These are phyloP conservation scores for Collybiopsis luxurians DNA, from an alignment of 768 basidiomycete genomes.

Conservation along the genomic window DNA sequence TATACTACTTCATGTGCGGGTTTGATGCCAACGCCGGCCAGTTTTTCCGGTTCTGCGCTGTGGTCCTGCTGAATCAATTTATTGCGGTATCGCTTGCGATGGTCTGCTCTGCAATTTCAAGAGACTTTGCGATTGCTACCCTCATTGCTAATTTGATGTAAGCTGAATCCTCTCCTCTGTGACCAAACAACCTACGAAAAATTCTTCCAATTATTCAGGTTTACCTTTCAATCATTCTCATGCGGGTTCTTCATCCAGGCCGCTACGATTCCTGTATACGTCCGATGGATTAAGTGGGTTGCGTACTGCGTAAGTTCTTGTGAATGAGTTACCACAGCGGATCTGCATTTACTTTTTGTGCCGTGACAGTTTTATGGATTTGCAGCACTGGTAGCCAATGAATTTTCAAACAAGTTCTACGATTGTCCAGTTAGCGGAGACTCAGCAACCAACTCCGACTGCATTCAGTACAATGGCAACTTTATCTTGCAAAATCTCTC, in stretches of 20 bases:
- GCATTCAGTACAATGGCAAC: conserved; percentile 7
- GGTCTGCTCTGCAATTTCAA: conserved; percentile 17
- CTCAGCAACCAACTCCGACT: neutral
- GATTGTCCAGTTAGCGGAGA: conserved; percentile 8
- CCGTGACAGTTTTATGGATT: conserved; percentile 13
- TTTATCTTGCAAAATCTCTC: conserved; percentile 8
- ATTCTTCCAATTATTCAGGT: neutral
- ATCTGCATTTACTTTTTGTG: too few relatives aligned
- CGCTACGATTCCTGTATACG: conserved; percentile 55
- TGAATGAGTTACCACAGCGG: too few relatives aligned
- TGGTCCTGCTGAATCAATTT: conserved; percentile 59
- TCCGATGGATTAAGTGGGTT: conserved; percentile 70
- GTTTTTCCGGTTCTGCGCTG: conserved; percentile 71
- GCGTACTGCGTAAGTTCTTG: conserved; percentile 36
- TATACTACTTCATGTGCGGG: conserved; percentile 65
- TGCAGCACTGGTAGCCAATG: conserved; percentile 7
- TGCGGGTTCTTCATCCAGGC: conserved; percentile 67
- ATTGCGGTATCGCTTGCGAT: conserved; percentile 43
- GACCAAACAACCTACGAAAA: conserved; percentile 17
- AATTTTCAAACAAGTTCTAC: conserved; percentile 8
- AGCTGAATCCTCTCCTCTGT: conserved; percentile 28
- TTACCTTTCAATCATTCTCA: conserved; percentile 54
- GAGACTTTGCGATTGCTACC: conserved; percentile 66
- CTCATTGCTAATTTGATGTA: conserved; percentile 60
- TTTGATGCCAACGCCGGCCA: conserved; percentile 51